Evolutionary conservation across 2,329 filamentous ascomycete species (phyloP), one percentile per base, ranked within the genome.

Genomic region (Scedosporium minutisporum): DNA sequence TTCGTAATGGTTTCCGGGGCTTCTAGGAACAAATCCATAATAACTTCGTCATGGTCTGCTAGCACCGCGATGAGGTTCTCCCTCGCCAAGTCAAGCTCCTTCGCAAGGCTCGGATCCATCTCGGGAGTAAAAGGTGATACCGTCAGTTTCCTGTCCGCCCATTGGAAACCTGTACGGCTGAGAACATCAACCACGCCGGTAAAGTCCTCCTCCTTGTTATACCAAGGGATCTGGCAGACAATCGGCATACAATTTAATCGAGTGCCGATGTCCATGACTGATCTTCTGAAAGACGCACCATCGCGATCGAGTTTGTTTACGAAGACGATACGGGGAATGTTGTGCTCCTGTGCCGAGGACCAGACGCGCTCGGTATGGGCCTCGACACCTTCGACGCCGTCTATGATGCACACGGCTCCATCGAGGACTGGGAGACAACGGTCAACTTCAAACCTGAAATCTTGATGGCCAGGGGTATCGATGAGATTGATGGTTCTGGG

Each of bases 311-410:
- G 80, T 70, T 92, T 92, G 75, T 93, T 92, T 68, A 91, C 84
- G 67, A 87, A 91, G 57, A 91, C 80, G 60, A 92, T 82, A 25
- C 91, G 83, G 0, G 95, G 95, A 48, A 97, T 96, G 23, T 81
- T 82, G 71, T 96, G 96, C 57, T 87, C 86, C 61, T 89, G 90
- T 6, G 95, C 93, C 66, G 96, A 95, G 14, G 84, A 82, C 95
- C 95, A 99, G 3, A 99, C 95, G 68, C 96, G 88, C 72, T 99
- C 95, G 0, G 95, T 97, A 72, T 97, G 95, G 1, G 95, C 93
- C 75, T 99, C 95, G 23, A 99, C 95, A 1, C 92, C 92, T 65
- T 93, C 92, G 44, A 96, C 92, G 0, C 90, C 92, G 71, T 96
- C 92, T 6, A 96, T 85, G 69, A 96, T 93, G 69, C 91, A 96